Base-by-base conservation (phyloP, 352 stramenopile species). In the Globisporangium uncinulatum region DNA sequence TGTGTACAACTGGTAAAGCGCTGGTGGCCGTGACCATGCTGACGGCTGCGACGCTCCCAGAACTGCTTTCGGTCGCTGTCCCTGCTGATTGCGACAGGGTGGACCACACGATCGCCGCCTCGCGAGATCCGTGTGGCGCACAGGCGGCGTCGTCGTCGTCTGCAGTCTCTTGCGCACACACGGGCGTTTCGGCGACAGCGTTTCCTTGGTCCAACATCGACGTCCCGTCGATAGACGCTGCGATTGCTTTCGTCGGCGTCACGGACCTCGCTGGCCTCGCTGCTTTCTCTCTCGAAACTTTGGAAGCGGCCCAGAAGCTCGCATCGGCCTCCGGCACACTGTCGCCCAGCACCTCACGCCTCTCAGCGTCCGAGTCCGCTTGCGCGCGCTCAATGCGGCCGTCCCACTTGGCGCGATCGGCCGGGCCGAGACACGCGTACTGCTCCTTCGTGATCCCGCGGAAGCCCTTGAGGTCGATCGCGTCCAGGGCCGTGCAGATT, bases 391-490 rank as follows among this genome's bases (percentile, higher is more conserved):
- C 62, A 54, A 89, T 88, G 41, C 79, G 69, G 11, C 61, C 67
- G 24, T 88, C 76, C 81, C 81, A 89, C 15, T 81, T 74, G 13
- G 57, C 64, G 8, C 71, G 71, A 14, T 87, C 75, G 2, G 41
- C n/a, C 5, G 68, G 55, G 15, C 66, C 59, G 52, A 89, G 65
- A n/a, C 62, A 59, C 51, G 60, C 65, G 54, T 88, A 89, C 45
- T 90, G 72, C 42, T 82, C 57, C 63, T 87, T 76, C 1, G 76
- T 83, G 57, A 90, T 86, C 8, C 75, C 75, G 21, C 75, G 71
- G 50, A 89, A 89, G 11, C 68, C 75, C 19, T 66, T 65, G 43
- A 89, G 53, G 41, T 84, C 67, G 41, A 82, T 67, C 14, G 55
- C 58, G 17, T 47, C 46, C 15, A 57, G 20, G 43, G 6, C 43